phyloP scores from a whole-genome alignment of 2,329 filamentous ascomycete genomes.

The Stagonosporopsis cucurbitacearum region DNA sequence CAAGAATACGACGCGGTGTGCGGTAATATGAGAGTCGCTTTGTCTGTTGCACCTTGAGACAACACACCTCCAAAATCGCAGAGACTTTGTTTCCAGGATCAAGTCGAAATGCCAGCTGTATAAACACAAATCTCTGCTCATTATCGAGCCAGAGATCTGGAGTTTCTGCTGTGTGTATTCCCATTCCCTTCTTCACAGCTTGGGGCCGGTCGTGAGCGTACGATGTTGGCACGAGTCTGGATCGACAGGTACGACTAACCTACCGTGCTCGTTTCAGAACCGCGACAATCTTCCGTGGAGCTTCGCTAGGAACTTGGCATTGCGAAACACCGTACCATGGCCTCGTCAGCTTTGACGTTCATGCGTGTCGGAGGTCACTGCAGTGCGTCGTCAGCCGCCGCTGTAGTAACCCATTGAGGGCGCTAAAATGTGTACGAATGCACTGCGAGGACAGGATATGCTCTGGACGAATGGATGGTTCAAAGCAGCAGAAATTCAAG shows the following conservation, averaged over 20 bases:
- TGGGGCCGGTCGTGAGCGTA: background rate
- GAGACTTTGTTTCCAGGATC: background rate
- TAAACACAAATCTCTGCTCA: background rate
- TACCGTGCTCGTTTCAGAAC: slow-evolving; percentile 27
- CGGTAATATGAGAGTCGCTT: background rate
- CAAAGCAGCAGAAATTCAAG: background rate
- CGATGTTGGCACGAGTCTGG: background rate
- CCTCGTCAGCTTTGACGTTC: slow-evolving; percentile 28
- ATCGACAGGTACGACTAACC: background rate
- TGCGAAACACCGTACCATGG: slow-evolving; percentile 30
- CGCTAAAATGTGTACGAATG: background rate
- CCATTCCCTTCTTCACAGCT: background rate
- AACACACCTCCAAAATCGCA: background rate
- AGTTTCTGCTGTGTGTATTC: background rate
- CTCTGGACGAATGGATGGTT: background rate
- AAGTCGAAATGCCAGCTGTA: too few relatives aligned
- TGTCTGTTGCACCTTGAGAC: background rate
- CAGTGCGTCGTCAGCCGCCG: slow-evolving; percentile 20
- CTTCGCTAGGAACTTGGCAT: slow-evolving; percentile 31
- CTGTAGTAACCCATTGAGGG: slow-evolving; percentile 10
- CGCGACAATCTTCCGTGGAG: slow-evolving; percentile 16
- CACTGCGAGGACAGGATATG: background rate
- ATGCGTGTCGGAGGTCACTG: slow-evolving; percentile 18
- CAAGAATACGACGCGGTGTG: background rate
- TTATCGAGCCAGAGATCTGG: background rate